These are phyloP conservation scores for Anethum foeniculum DNA, from an alignment of 140 eudicot species.

Conservation along the genomic window DNA sequence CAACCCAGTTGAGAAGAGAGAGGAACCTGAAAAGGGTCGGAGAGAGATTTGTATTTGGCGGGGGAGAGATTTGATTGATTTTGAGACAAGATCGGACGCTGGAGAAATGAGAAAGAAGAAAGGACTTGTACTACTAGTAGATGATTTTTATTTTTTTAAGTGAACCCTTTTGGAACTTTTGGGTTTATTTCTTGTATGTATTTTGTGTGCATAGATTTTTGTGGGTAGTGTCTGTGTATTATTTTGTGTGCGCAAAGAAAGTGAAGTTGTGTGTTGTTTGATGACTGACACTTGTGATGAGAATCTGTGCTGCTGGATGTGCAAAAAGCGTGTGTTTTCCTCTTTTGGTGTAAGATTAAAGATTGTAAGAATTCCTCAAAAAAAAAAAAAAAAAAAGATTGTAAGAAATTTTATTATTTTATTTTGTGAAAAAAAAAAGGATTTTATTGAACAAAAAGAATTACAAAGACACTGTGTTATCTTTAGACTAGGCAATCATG, in stretches of 20 bases:
- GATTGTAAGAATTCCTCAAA: no score
- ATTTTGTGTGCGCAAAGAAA: neutral
- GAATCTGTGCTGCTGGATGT: neutral
- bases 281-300: slow-evolving; percentile 1
- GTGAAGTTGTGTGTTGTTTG: neutral
- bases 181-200: neutral
- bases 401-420: no score
- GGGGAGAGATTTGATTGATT: neutral
- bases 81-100: slow-evolving; percentile 4
- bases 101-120: neutral
- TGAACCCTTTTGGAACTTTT: neutral
- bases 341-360: no score
- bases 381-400: no score
- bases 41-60: slow-evolving; percentile 2
- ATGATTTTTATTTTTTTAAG: neutral
- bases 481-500: no score
- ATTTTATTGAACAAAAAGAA: no score
- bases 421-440: no score
- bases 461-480: no score
- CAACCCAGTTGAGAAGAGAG: neutral
- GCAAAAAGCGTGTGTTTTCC: neutral
- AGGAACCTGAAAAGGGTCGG: neutral
- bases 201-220: neutral
- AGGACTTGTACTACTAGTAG: neutral
- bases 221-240: neutral